These are phyloP conservation scores for Colletotrichum paranaense DNA, from an alignment of 2,329 filamentous ascomycete genomes.

Conservation along the genomic window DNA sequence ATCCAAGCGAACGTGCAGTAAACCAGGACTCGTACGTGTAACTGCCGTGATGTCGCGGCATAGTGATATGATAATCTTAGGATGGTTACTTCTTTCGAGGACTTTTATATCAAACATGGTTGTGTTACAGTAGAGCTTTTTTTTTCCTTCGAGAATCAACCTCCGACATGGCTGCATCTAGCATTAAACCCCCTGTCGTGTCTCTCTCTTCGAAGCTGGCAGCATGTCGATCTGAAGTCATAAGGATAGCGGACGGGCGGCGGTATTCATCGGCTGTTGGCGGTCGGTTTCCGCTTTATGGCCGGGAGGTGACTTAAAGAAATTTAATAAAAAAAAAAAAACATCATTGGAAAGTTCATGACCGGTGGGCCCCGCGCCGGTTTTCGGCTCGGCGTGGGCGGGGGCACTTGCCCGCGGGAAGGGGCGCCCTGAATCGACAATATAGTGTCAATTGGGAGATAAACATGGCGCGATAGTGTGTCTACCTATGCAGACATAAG, in stretches of 20 bases:
- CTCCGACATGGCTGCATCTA: not conserved
- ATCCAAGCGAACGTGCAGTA: no score
- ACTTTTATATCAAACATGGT: no score
- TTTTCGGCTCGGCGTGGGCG: constrained; percentile 31
- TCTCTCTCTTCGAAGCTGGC: not conserved
- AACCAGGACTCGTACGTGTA: no score
- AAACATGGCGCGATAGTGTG: constrained; percentile 15
- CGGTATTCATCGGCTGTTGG: not conserved
- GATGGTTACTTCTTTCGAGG: no score
- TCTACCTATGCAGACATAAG: not conserved
- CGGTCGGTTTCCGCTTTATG: constrained; percentile 9
- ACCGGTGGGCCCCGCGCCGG: constrained; percentile 27
- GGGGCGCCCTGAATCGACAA: constrained; percentile 15
- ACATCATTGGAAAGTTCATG: not conserved
- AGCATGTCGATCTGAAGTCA: not conserved
- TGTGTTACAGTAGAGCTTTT: no score
- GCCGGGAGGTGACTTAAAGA: not conserved
- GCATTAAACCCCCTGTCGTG: not conserved
- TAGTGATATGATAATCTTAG: no score
- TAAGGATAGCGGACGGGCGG: not conserved
- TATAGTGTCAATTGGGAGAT: not conserved
- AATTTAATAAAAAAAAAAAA: not conserved
- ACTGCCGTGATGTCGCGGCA: no score
- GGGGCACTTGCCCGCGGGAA: constrained; percentile 30
- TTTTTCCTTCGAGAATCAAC: no score